Evolutionary conservation across 163 green algal species (phyloP).

Genomic region (Chlorella variabilis): DNA sequence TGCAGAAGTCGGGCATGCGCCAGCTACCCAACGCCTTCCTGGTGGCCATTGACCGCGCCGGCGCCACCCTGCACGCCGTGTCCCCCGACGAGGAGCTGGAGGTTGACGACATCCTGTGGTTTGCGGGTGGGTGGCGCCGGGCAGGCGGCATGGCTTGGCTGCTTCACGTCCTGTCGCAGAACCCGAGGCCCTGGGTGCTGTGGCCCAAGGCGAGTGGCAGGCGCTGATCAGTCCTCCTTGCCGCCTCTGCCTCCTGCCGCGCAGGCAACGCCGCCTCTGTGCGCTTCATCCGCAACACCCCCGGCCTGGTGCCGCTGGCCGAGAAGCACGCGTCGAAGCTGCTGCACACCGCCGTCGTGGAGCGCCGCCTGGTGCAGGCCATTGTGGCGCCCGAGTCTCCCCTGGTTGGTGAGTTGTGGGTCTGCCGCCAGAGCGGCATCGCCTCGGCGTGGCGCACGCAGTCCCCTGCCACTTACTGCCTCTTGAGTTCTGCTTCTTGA

Average conservation of each 20-base stretch:
- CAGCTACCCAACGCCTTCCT: slow-evolving; percentile 73
- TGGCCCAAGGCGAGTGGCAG: too few relatives aligned
- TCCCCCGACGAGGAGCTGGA: slow-evolving; percentile 55
- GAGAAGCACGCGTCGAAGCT: slow-evolving; percentile 73
- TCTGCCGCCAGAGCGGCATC: too few relatives aligned
- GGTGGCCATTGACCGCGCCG: slow-evolving; percentile 63
- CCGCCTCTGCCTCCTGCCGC: too few relatives aligned
- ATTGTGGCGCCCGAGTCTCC: slow-evolving; percentile 38
- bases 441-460: too few relatives aligned
- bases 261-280: slow-evolving; percentile 37
- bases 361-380: slow-evolving; percentile 72
- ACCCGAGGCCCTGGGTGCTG: neutral
- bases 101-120: slow-evolving; percentile 73
- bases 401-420: slow-evolving; percentile 55
- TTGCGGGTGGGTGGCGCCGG: slow-evolving; percentile 47
- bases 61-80: slow-evolving; percentile 53
- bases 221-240: too few relatives aligned
- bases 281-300: slow-evolving; percentile 71
- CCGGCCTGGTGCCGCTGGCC: slow-evolving; percentile 62
- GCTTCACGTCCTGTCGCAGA: neutral
- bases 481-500: too few relatives aligned
- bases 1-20: slow-evolving; percentile 65
- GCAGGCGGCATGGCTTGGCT: neutral
- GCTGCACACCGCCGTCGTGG: slow-evolving; percentile 46
- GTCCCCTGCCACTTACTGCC: too few relatives aligned